A percentile compares a stretch with the other conserved stretches of the same genome.
These are phyloP conservation scores for Bruguiera gymnorhiza DNA, from an alignment of 345 rosid genomes.

Conservation along the genomic window DNA sequence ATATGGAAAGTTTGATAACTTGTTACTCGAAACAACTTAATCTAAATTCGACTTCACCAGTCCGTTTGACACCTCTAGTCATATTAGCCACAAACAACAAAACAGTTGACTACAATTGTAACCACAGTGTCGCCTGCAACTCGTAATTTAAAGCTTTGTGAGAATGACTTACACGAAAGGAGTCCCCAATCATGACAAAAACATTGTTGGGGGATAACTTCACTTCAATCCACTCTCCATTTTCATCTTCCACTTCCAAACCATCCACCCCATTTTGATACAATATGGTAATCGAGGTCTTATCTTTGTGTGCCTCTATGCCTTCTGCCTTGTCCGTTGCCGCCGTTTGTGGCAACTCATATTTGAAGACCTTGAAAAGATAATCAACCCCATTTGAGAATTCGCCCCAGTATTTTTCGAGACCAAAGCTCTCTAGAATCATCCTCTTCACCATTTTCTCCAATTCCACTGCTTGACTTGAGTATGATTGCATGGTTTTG, in stretches of 20 bases:
- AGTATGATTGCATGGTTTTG: constrained; percentile 22
- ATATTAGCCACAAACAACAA: too few species aligned
- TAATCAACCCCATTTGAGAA: constrained; percentile 33
- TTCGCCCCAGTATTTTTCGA: constrained; percentile 32
- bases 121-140: not conserved
- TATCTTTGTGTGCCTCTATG: constrained; percentile 48
- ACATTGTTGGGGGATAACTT: constrained; percentile 46
- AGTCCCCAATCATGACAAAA: constrained; percentile 55
- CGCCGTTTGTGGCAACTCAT: constrained; percentile 25
- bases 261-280: constrained; percentile 55
- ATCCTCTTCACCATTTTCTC: constrained; percentile 43
- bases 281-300: constrained; percentile 51
- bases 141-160: not conserved
- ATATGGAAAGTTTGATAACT: too few species aligned
- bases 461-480: constrained; percentile 37
- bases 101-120: too few species aligned
- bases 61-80: too few species aligned
- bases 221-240: constrained; percentile 41
- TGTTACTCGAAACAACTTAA: too few species aligned
- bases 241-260: constrained; percentile 44
- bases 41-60: too few species aligned
- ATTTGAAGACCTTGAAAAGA: constrained; percentile 46
- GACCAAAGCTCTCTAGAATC: constrained; percentile 56
- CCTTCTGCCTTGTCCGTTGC: constrained; percentile 29
- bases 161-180: constrained; percentile 38